Evolutionary conservation across 2,329 filamentous ascomycete genomes (phyloP), one percentile per base, ranked within the genome.

Genomic region (Exophiala alcalophila): DNA sequence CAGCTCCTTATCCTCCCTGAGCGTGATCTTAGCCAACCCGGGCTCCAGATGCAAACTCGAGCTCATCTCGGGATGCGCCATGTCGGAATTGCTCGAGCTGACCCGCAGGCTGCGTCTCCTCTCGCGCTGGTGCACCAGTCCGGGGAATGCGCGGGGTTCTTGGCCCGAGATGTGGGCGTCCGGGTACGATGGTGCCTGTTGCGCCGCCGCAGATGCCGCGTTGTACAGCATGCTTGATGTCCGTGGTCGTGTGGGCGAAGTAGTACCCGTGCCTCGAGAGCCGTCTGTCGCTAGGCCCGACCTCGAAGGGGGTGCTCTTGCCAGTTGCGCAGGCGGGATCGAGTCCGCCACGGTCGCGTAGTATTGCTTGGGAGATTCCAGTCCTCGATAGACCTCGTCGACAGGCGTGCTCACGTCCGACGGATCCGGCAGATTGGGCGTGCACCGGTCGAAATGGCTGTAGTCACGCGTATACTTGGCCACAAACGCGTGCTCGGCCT

Each of bases 401-500:
- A 54, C 32, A 1, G 53, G 39, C 3, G 49, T 49, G 11, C 30
- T 32, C 4, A 36, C 35, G 20, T 54, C 46, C 2, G 44, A 21
- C 5, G 46, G 51, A 19, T 55, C 50, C 16, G 50, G 54, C 19
- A 57, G 23, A 28, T 49, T 44, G 10, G 56, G 56, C 5, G 53
- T 57, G 30, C 49, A 56, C 11, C 54, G 43, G 29, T 51, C 44
- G 26, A 53, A 49, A 36, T 58, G 56, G 23, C 40, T 50, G 23
- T 54, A 57, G 36, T 57, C 53, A 4, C 47, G 30, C 1, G 55
- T 57, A 40, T 57, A 57, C 29, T 44, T 52, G 19, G 55, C 52
- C 29, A 57, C 52, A 37, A 97, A 85, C 36, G 82, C 77, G 57
- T 86, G 74, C 66, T 98, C 92, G 58, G 91, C 84, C 40, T 83